phyloP scores from a whole-genome alignment of 306 rosid genomes.

The Pyrus bretschneideri region DNA sequence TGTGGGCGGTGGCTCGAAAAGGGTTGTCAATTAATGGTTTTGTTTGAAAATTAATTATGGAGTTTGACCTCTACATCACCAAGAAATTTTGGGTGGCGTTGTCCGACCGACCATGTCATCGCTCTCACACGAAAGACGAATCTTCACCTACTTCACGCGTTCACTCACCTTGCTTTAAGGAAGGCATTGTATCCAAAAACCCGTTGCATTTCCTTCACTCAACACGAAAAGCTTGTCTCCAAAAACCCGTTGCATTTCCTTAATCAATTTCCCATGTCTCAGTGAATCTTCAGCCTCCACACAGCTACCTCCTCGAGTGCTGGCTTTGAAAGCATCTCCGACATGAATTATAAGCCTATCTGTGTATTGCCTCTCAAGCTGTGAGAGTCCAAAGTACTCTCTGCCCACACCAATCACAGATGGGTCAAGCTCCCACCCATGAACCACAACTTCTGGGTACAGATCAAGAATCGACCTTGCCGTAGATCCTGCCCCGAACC shows the following conservation, averaged over 20 bases:
- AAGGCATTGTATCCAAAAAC: conserved; percentile 33
- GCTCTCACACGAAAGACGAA: too few relatives aligned
- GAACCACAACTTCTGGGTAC: conserved; percentile 48
- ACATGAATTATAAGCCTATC: conserved; percentile 50
- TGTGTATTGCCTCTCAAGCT: conserved; percentile 43
- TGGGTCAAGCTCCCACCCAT: conserved; percentile 89
- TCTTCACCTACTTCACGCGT: too few relatives aligned
- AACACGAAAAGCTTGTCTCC: conserved; percentile 40
- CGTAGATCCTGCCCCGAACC: conserved; percentile 82
- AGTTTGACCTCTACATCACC: too few relatives aligned
- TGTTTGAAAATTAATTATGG: too few relatives aligned
- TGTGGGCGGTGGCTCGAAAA: too few relatives aligned
- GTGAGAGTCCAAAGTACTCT: conserved; percentile 52
- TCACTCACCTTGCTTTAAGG: too few relatives aligned
- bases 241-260: conserved; percentile 58
- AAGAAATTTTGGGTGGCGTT: too few relatives aligned
- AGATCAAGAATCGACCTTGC: conserved; percentile 52
- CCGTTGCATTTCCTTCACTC: conserved; percentile 58
- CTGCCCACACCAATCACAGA: conserved; percentile 72
- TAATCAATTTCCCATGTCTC: conserved; percentile 55
- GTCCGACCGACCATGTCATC: too few relatives aligned
- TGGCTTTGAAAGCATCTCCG: conserved; percentile 62
- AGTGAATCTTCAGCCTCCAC: conserved; percentile 67
- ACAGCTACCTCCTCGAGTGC: conserved; percentile 64
- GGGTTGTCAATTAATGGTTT: too few relatives aligned